Conservation (phyloP, 2,329 filamentous ascomycete genomes). For the Intubia oerlemansii region DNA sequence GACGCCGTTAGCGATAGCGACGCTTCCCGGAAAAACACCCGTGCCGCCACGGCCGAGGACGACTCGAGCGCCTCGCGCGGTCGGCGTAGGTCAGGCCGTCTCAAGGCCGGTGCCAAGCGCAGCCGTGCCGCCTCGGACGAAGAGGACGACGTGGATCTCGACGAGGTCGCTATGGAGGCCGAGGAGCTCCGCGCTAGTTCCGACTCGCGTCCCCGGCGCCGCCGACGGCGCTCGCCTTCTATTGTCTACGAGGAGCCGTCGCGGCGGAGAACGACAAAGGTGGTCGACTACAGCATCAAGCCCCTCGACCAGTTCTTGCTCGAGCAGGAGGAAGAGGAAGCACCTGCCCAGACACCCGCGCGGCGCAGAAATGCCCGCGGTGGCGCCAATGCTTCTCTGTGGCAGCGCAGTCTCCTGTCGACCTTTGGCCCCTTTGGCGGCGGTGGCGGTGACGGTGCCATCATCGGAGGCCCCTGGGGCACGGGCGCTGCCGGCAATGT, state of each 20-base stretch:
- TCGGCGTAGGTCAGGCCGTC: constrained; percentile 16
- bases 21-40: constrained; percentile 8
- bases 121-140: constrained; percentile 32
- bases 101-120: constrained; percentile 21
- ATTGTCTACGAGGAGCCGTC: constrained; percentile 36
- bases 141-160: constrained; percentile 34
- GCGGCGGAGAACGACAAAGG: constrained; percentile 35
- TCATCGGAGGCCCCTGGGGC: constrained; percentile 56
- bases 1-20: constrained; percentile 21
- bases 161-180: constrained; percentile 45
- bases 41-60: constrained; percentile 15
- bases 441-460: constrained; percentile 47
- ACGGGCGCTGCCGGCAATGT: constrained; percentile 54
- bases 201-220: constrained; percentile 21
- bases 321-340: constrained; percentile 56
- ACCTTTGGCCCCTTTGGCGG: constrained; percentile 89
- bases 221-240: constrained; percentile 29
- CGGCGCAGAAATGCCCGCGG: constrained; percentile 44
- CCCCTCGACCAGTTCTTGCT: constrained; percentile 50
- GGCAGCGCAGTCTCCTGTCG: constrained; percentile 70
- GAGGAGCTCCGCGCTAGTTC: constrained; percentile 37
- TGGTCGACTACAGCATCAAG: constrained; percentile 72
- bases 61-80: constrained; percentile 29
- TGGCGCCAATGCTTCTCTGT: constrained; percentile 31
- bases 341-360: constrained; percentile 44